Conservation (phyloP, 306 rosid genomes). For the Rubus idaeus region DNA sequence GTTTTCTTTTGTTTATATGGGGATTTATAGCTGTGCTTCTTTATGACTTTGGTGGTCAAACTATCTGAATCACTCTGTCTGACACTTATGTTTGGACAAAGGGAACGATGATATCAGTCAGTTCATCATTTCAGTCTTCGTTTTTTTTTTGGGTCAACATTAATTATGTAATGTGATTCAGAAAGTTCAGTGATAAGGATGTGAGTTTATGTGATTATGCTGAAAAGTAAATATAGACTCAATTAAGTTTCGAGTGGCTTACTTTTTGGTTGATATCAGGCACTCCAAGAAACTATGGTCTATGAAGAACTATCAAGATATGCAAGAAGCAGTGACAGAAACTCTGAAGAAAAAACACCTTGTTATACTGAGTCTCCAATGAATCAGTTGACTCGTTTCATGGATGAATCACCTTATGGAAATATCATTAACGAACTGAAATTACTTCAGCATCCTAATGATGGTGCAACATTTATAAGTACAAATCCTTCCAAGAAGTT, state of each 20-base stretch:
- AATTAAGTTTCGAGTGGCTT: not conserved
- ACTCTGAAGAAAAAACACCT: constrained; percentile 6
- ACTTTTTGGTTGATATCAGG: constrained; percentile 9
- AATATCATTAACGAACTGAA: not conserved
- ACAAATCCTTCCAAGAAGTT: not conserved
- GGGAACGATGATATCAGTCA: not conserved
- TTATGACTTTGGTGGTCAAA: not conserved
- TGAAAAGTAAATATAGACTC: not conserved
- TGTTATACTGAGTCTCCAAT: not conserved
- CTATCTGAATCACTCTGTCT: not conserved
- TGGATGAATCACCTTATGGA: not conserved
- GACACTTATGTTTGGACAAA: not conserved
- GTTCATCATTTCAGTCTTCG: not conserved
- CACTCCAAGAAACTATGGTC: not conserved
- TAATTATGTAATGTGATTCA: not conserved
- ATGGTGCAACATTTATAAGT: not conserved
- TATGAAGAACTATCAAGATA: not conserved
- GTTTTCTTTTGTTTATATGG: not conserved
- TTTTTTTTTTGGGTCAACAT: not conserved
- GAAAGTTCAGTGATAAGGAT: not conserved
- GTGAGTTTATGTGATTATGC: constrained; percentile 5
- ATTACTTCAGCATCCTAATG: not conserved
- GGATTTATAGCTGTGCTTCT: not conserved
- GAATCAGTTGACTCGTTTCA: not conserved
- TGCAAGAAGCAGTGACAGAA: not conserved